Evolutionary conservation across 768 basidiomycete species (phyloP), one percentile per base, ranked within the genome.

Genomic region (Leccinum variicolor): DNA sequence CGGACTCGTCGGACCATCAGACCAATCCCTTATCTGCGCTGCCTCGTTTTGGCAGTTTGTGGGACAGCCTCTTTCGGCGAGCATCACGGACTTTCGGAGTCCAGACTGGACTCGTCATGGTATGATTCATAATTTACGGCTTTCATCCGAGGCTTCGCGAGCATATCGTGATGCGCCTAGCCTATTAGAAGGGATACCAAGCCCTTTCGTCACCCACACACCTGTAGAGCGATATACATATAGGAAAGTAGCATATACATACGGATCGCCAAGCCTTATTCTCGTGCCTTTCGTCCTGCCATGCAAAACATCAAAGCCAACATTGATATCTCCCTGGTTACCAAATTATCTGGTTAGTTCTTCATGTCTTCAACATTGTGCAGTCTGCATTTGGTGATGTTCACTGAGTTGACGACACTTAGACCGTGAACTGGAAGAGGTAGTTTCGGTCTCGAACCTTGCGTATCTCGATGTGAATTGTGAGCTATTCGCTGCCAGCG

Each of bases 401-500:
- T 17, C 39, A 41, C 39, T 41, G 13, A 41, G n/a, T 7, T 36
- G 29, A 53, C 3, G 15, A 23, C 21, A 15, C 28, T 33, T 7
- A 57, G 56, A 54, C 19, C 33, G 28, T 31, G 34, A 57, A 7
- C 19, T 57, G 17, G 52, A 57, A 25, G 52, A 54, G 8, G 34
- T 43, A 3, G 6, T 13, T 5, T 48, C 34, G 4, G 11, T 55
- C 11, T 47, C 52, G 3, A 29, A 54, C 17, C 26, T 28, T 29
- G 56, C 56, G 10, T 54, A 57, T 21, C 34, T 28, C 2, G 17
- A 39, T n/a, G 56, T 36, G 8, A 29, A 10, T 3, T 57, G 52
- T 57, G 28, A 57, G 56, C 17, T 11, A 39, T 52, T 14, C n/a
- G 28, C 15, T 4, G 13, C n/a, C 28, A 31, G n/a, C 3, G n/a